Evolutionary conservation across 495 filamentous ascomycete species (phyloP), one percentile per base, ranked within the genome.

Genomic region (Hypomontagnella submonticulosa): DNA sequence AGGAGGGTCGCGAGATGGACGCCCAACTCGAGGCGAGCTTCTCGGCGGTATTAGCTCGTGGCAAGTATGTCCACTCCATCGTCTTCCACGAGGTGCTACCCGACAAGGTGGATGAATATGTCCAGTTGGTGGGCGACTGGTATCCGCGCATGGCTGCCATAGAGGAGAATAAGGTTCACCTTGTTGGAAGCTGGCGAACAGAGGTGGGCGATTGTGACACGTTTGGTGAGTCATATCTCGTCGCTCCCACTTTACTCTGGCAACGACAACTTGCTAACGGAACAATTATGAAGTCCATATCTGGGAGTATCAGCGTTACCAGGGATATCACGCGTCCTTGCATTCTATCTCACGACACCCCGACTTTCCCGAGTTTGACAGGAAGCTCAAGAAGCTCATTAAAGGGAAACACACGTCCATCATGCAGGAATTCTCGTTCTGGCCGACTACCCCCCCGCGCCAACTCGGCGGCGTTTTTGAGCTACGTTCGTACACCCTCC

Each of bases 401-500:
- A 88, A 82, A 58, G 83, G 87, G 63, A 97, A 97, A 78, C 87
- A 89, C 66, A 89, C 87, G 9, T 97, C 95, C 0, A 84, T 99
- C 27, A 99, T 99, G 95, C 95, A 99, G 75, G 95, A 99, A 75
- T 99, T 99, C 80, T 96, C 91, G 49, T 99, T 99, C 85, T 99
- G 95, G 95, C 95, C 95, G 0, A 99, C 95, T 1, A 93, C 92
- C 0, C 84, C 95, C 0, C 95, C 95, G 0, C 92, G 95, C 33
- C 81, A 89, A 60, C 85, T 99, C 5, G 95, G 95, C 63, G 95
- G 95, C 18, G 77, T 99, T 30, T 99, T 99, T 73, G 95, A 99
- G 82, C 86, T 99, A 11, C 92, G 95, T 23, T 97, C 95, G 12
- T 99, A 99, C 81, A 98, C 94, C 5, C 83, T 99, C 8, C 91